Evolutionary conservation across 176 grass and related monocot species (phyloP).

Genomic region (Aegilops tauschii): DNA sequence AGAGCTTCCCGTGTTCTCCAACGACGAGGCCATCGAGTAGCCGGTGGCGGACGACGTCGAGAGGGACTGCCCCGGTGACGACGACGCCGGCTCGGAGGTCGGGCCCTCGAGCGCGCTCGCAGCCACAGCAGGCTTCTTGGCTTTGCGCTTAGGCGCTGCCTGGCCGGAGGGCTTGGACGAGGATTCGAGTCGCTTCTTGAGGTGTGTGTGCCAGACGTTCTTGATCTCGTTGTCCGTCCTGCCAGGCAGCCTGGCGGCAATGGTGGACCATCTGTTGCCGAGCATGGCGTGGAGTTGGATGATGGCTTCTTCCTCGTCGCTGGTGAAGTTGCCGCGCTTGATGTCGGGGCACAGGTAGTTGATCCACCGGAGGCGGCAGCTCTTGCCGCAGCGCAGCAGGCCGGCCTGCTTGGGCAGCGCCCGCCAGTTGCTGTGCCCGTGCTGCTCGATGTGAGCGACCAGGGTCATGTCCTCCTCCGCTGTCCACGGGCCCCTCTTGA

Average conservation of each 20-base stretch:
- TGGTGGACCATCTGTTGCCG: slow-evolving; percentile 79
- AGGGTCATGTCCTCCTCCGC: slow-evolving; percentile 69
- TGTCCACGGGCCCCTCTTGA: slow-evolving; percentile 83
- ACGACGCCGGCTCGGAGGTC: slow-evolving; percentile 3
- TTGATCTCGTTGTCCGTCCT: slow-evolving; percentile 88
- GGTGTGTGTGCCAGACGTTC: slow-evolving; percentile 67
- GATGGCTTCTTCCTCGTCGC: slow-evolving; percentile 70
- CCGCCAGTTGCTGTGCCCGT: slow-evolving; percentile 85
- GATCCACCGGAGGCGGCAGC: slow-evolving; percentile 83
- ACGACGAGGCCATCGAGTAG: slow-evolving; percentile 15
- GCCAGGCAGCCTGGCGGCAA: slow-evolving; percentile 66
- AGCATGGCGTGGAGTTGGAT: slow-evolving; percentile 57
- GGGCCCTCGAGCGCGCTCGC: background rate
- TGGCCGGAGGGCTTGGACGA: background rate
- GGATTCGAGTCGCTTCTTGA: slow-evolving; percentile 38
- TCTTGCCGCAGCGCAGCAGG: slow-evolving; percentile 77
- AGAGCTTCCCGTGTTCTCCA: slow-evolving; percentile 47
- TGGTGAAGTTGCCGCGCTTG: slow-evolving; percentile 74
- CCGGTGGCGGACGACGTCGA: slow-evolving; percentile 18
- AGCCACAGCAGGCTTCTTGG: background rate
- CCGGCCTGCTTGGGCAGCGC: slow-evolving; percentile 73
- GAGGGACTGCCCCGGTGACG: background rate
- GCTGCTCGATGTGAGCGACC: slow-evolving; percentile 55
- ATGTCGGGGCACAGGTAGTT: slow-evolving; percentile 85
- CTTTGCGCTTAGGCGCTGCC: slow-evolving; percentile 18